Conservation (phyloP, 306 rosid genomes). For the Corylus americana region DNA sequence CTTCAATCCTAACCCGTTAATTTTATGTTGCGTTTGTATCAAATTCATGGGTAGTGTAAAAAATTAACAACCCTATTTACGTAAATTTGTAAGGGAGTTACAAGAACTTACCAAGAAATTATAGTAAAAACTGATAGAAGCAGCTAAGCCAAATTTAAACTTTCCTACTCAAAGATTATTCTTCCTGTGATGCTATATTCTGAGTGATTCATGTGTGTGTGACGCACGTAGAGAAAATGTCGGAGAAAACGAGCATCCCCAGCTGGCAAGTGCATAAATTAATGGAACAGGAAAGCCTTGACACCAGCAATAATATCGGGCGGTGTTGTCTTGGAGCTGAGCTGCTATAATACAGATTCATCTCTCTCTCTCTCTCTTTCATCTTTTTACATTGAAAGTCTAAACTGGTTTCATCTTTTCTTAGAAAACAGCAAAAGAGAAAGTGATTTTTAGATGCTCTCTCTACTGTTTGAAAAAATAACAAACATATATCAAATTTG, state of each 20-base stretch:
- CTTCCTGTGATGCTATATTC: neutral
- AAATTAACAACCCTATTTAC: no score
- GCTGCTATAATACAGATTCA: no score
- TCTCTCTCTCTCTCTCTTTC: neutral
- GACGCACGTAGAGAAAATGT: conserved; percentile 11
- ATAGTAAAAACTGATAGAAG: no score
- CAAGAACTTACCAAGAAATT: no score
- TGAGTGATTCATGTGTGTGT: neutral
- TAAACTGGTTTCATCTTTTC: conserved; percentile 9
- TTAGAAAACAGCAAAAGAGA: neutral
- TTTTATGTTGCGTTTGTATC: no score
- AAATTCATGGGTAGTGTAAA: no score
- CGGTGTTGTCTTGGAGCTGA: neutral
- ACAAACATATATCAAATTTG: neutral
- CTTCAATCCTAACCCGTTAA: no score
- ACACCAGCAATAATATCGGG: conserved; percentile 14
- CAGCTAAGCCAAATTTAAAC: no score
- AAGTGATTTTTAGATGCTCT: neutral
- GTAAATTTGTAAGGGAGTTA: no score
- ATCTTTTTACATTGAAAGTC: neutral
- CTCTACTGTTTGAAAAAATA: neutral
- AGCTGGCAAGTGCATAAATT: conserved; percentile 15
- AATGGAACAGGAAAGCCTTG: neutral
- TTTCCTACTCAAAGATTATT: no score
- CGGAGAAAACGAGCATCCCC: conserved; percentile 18